Evolutionary conservation across 129 eudicot species (phyloP), one percentile per base, ranked within the genome.

Genomic region (Calendula officinalis): DNA sequence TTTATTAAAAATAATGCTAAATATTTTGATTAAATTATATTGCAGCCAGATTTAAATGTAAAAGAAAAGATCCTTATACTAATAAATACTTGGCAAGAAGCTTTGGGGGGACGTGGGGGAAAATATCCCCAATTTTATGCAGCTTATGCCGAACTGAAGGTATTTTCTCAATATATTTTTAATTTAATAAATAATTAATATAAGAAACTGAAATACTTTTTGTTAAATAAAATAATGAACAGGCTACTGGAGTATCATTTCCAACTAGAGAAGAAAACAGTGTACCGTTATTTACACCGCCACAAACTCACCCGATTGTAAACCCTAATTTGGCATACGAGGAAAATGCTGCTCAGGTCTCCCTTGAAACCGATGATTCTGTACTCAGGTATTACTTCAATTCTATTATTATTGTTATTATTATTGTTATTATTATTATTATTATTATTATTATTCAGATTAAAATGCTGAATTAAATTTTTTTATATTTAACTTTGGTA

Each of bases 81-180:
- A 71, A 74, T 90, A 44, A 86, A 90, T 69, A 74, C 97, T n/a
- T 90, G 97, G 97, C 97, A 90, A 81, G 91, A 83, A 76, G 97
- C 97, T 65, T 68, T 90, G 15, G 88, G 95, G 35, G 95, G 95
- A 5, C 78, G 77, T 12, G 68, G 82, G 58, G 97, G 91, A 73
- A 80, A 79, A 63, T 83, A 67, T 77, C 86, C 91, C 61, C 97
- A 90, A 52, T 90, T 73, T 76, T 76, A 78, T 73, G 81, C 84
- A 41, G 84, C 97, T 46, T 90, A 90, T 68, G 69, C 76, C 48
- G 97, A 90, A 66, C 61, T 90, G 35, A 83, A 77, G 95, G 97
- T 90, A 67, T 60, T 69, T 35, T 3, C 17, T 46, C 16, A 11
- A 35, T 69, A 3, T 69, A 16, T 45, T 11, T 5, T 34, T 36